A percentile compares a stretch with the other conserved stretches of the same genome.
phyloP scores from a whole-genome alignment of 257 asterid species.

The Plectranthus barbatus region DNA sequence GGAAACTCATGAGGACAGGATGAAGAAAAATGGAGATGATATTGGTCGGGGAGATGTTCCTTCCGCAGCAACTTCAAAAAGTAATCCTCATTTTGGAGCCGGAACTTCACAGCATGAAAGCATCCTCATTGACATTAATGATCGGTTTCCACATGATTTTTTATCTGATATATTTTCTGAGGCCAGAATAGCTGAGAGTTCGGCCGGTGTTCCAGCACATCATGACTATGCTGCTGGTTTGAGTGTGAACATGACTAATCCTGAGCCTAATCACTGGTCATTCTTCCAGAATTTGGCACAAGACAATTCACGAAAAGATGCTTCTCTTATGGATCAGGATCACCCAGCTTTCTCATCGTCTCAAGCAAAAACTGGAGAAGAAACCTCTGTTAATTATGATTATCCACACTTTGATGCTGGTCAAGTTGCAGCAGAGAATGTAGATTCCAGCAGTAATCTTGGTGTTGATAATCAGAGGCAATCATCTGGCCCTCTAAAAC shows the following conservation, averaged over 20 bases:
- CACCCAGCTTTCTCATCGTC: constrained; percentile 49
- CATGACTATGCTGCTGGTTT: constrained; percentile 54
- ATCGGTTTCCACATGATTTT: constrained; percentile 77
- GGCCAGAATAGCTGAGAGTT: constrained; percentile 37
- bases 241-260: constrained; percentile 67
- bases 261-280: constrained; percentile 78
- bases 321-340: constrained; percentile 94
- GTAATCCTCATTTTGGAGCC: constrained; percentile 26
- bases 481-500: constrained; percentile 23
- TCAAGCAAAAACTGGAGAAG: constrained; percentile 41
- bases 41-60: no score
- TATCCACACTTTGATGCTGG: constrained; percentile 31
- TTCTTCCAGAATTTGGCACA: constrained; percentile 67
- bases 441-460: constrained; percentile 30
- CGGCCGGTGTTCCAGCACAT: constrained; percentile 28
- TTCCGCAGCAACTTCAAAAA: constrained; percentile 28
- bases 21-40: constrained; percentile 21
- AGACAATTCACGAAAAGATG: constrained; percentile 56
- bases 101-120: constrained; percentile 44
- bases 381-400: constrained; percentile 34
- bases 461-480: constrained; percentile 36
- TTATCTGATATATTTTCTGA: constrained; percentile 71
- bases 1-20: constrained; percentile 27
- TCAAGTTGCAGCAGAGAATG: constrained; percentile 27
- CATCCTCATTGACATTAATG: constrained; percentile 73